Evolutionary conservation across 441 rosid species (phyloP), one percentile per base, ranked within the genome.

Genomic region (Syzygium syzygioides): DNA sequence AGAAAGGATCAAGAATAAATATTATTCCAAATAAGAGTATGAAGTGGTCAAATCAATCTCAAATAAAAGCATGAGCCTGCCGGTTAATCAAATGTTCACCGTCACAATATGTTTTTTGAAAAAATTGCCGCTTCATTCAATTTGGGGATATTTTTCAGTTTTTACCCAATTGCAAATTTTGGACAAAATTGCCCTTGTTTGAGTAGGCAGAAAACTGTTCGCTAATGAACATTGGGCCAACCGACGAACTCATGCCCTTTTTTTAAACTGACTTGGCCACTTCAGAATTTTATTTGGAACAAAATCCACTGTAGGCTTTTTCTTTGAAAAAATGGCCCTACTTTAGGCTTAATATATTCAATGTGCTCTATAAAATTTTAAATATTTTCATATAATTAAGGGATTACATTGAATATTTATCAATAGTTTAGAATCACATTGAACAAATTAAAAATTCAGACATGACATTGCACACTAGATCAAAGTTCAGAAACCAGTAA

Each of bases 31-130:
- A 62, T 62, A 62, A 62, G 68, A 4, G 25, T 1, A 0, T 55
- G 19, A 55, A 18, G 9, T 55, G 19, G 9, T 9, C 25, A 55
- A 55, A 55, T 55, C 4, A 55, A 7, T 55, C 25, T 55, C 57
- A 55, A 55, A 55, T 55, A 55, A 55, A 9, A 3, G 25, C 8
- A 7, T 55, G 19, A 55, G 25, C 10, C 7, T 7, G 8, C 9
- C 4, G 25, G 8, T 18, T 8, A 5, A 1, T 2, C 20, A 55
- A 15, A 55, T 55, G 6, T 55, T 19, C 4, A 1, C 8, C 4
- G 25, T 7, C 7, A 6, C 25, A 55, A 55, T 19, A 55, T 55
- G 7, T 55, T 55, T 53, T 55, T 55, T 19, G 4, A 7, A 55
- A 55, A 54, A 7, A 7, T 19, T 55, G 4, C 9, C 57, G 8